phyloP scores from a whole-genome alignment of 202 grass and related monocot species.

The Dendrocalamus latiflorus region DNA sequence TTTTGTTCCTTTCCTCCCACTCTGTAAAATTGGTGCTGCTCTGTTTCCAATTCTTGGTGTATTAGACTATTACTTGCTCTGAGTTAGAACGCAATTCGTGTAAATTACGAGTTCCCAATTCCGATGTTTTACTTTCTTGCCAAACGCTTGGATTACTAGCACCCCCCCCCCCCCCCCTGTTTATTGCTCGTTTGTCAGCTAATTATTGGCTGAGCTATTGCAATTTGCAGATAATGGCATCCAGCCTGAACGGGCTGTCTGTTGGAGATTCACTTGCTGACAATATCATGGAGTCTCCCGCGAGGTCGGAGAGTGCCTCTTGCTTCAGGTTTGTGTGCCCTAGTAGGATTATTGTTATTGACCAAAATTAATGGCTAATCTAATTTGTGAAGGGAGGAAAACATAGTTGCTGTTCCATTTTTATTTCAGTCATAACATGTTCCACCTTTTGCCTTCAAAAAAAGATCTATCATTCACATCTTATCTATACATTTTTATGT shows the following conservation, averaged over 20 bases:
- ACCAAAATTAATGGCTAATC: neutral
- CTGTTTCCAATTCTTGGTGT: neutral
- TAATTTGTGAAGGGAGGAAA: neutral
- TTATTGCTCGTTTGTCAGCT: neutral
- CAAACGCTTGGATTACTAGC: no score
- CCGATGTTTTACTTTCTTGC: no score
- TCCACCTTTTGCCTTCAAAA: neutral
- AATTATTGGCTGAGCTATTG: neutral
- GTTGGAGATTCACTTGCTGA: slow-evolving; percentile 76
- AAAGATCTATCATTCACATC: neutral
- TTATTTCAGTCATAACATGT: neutral
- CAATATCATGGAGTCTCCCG: slow-evolving; percentile 89
- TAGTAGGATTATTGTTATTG: neutral
- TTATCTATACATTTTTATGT: neutral
- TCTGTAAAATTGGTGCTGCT: no score
- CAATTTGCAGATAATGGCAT: slow-evolving; percentile 86
- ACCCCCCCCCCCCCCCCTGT: no score
- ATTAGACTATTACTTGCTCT: no score
- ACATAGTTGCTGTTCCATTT: neutral
- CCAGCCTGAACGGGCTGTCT: slow-evolving; percentile 84
- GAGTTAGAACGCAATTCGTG: no score
- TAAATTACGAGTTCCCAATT: no score
- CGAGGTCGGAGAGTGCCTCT: slow-evolving; percentile 55
- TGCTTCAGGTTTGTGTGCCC: slow-evolving; percentile 48
- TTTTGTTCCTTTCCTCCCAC: neutral